A percentile compares a stretch with the other conserved stretches of the same genome.
Evolutionary conservation across 345 rosid genomes (phyloP).

Genomic region (Brassica napus): Da-Ae NC_063446.1:40917001-40917500

Average conservation of each 20-base stretch:
- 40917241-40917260: constrained; percentile 33
- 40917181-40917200: constrained; percentile 30
- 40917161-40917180: constrained; percentile 15
- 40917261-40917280: constrained; percentile 19
- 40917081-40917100: constrained; percentile 28
- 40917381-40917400: constrained; percentile 2
- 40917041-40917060: constrained; percentile 24
- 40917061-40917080: constrained; percentile 32
- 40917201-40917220: constrained; percentile 39
- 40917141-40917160: constrained; percentile 33
- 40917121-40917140: constrained; percentile 26
- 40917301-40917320: constrained; percentile 33
- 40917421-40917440: too few relatives aligned
- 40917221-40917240: constrained; percentile 34
- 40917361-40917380: background rate
- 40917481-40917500: background rate
- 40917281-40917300: constrained; percentile 26
- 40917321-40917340: constrained; percentile 9
- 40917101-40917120: constrained; percentile 35
- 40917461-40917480: background rate
- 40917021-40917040: background rate
- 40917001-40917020: background rate
- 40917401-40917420: background rate
- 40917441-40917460: background rate
- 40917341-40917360: constrained; percentile 1